Evolutionary conservation across 805 yeast species (phyloP), one percentile per base, ranked within the genome.

Genomic region (Monosporozyma solicola): DNA sequence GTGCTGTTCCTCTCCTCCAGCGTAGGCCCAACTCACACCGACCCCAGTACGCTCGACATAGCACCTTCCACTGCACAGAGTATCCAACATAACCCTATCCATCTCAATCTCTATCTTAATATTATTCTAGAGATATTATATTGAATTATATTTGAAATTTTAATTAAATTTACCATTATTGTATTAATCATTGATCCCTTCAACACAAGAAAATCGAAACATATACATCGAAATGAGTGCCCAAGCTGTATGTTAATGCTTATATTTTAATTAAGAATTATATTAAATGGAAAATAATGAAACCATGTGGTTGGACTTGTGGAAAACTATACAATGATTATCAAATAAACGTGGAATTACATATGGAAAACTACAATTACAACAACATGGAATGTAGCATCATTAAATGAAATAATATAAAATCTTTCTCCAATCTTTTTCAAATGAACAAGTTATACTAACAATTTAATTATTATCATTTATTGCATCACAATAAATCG

Each of bases 161-260:
- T 15, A 35, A 35, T 35, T 35, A 35, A 35, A 35, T 35, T 7
- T 35, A 35, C 39, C 39, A 35, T 35, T 35, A 35, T 35, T 39
- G 43, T 39, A 39, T 39, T 39, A 39, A 20, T 16, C 41, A 39
- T 16, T 39, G 6, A 16, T 39, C 43, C 43, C 43, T 39, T 39
- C 43, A 39, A 39, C 43, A 20, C 24, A 39, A 39, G 43, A 39
- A 39, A 39, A 16, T 39, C 43, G 43, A 39, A 39, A 39, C 49
- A 56, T 20, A 50, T 35, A 53, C 57, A 58, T 57, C 63, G 59
- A 64, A 66, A 66, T 66, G 70, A 65, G 67, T 63, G 70, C 68
- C 61, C 68, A 64, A 65, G 59, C 58, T 61, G 69, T 62, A 65
- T 61, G 67, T 63, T 49, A 51, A 35, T 31, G 32, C n/a, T 43